These are phyloP conservation scores for Pachyrhizus erosus DNA, from an alignment of 306 rosid species.

Conservation along the genomic window DNA sequence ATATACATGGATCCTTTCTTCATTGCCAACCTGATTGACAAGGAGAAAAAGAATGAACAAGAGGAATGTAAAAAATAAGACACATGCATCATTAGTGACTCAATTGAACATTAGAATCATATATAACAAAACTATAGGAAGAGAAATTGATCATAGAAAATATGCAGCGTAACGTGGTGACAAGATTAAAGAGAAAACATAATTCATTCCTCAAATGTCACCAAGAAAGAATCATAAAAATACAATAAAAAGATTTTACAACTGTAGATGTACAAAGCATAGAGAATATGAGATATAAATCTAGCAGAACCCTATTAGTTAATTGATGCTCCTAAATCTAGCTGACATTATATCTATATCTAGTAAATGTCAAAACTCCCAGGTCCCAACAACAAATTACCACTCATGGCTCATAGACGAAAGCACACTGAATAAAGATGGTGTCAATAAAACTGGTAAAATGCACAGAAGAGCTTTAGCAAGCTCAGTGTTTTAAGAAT, in stretches of 20 bases:
- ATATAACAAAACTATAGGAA: conserved; percentile 33
- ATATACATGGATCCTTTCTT: conserved; percentile 95
- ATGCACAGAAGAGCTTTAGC: conserved; percentile 17
- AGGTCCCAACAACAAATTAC: conserved; percentile 33
- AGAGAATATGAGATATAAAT: too few relatives aligned
- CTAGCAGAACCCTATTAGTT: conserved; percentile 1
- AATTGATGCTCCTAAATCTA: conserved; percentile 14
- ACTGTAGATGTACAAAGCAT: too few relatives aligned
- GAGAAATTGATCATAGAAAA: conserved; percentile 29
- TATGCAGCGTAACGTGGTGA: background rate
- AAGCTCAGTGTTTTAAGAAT: conserved; percentile 2
- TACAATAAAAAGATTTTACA: too few relatives aligned
- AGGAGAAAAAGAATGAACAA: conserved; percentile 4
- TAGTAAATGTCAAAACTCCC: background rate
- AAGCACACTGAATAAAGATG: conserved; percentile 2
- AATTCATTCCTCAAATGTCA: background rate
- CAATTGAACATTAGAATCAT: conserved; percentile 31
- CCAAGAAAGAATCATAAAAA: background rate
- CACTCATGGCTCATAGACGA: background rate
- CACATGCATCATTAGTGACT: conserved; percentile 1
- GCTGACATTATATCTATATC: conserved; percentile 9
- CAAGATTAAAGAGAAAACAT: background rate
- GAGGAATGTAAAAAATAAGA: conserved; percentile 34
- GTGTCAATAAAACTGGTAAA: conserved; percentile 1
- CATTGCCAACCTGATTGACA: conserved; percentile 81